A percentile compares a stretch with the other conserved stretches of the same genome.
These are phyloP conservation scores for Pseudohalonectria lignicola DNA, from an alignment of 2,329 filamentous ascomycete species.

Conservation along the genomic window DNA sequence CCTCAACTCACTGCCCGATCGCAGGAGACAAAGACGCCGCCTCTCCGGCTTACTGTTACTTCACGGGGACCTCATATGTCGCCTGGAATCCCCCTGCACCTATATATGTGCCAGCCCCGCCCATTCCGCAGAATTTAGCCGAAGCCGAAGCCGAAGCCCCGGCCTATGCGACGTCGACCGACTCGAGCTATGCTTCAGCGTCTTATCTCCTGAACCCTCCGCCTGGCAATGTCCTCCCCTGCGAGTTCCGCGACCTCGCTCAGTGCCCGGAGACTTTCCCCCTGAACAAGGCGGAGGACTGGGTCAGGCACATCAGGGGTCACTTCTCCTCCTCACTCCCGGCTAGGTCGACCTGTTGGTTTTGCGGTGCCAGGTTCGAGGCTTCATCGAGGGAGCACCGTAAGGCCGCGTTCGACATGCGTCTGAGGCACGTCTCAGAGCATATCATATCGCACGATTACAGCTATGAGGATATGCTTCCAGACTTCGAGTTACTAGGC, in stretches of 20 bases:
- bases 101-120: too few relatives aligned
- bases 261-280: conserved; percentile 27
- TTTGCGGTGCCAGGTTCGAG: conserved; percentile 26
- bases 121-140: too few relatives aligned
- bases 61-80: too few relatives aligned
- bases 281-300: conserved; percentile 22
- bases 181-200: too few relatives aligned
- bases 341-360: conserved; percentile 31
- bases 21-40: too few relatives aligned
- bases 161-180: too few relatives aligned
- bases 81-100: too few relatives aligned
- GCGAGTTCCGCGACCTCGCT: conserved; percentile 29
- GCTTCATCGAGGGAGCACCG: background rate
- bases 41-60: too few relatives aligned
- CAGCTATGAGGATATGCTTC: conserved; percentile 15
- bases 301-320: conserved; percentile 32
- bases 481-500: conserved; percentile 28
- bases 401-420: conserved; percentile 18
- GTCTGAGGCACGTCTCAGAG: conserved; percentile 37
- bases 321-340: conserved; percentile 27
- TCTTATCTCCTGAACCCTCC: background rate
- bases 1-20: too few relatives aligned
- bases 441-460: conserved; percentile 25
- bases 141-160: too few relatives aligned
- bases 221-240: conserved; percentile 19